A percentile compares a stretch with the other conserved stretches of the same genome.
phyloP scores from a whole-genome alignment of 2,329 filamentous ascomycete genomes.

The Fusarium metavorans region DNA sequence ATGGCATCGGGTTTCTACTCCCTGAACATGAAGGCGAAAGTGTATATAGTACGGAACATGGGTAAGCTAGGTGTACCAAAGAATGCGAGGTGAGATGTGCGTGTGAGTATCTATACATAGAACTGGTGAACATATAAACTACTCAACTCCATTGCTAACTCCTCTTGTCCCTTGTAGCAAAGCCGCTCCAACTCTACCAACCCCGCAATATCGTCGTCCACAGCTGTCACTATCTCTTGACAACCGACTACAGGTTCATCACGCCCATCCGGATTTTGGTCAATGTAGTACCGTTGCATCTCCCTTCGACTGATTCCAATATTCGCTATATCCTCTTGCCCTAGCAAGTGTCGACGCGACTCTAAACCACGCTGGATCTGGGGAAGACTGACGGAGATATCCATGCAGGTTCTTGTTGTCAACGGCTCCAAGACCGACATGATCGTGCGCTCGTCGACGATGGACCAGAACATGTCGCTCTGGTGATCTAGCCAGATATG shows the following conservation, averaged over 20 bases:
- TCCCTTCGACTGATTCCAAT: not conserved
- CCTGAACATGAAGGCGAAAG: not conserved
- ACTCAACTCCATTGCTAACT: not conserved
- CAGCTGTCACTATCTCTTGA: not conserved
- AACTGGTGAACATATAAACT: not conserved
- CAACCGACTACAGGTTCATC: not conserved
- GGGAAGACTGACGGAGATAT: not conserved
- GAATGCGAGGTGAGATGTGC: not conserved
- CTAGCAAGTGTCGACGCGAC: not conserved
- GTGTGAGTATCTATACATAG: not conserved
- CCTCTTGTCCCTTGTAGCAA: not conserved
- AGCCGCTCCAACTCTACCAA: not conserved
- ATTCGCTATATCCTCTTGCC: not conserved
- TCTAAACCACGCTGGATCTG: not conserved
- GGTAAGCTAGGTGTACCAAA: not conserved
- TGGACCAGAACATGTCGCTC: not conserved
- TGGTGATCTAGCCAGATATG: not conserved
- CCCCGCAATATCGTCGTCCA: not conserved
- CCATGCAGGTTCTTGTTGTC: not conserved
- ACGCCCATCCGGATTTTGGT: not conserved
- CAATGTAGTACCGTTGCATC: not conserved
- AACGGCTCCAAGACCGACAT: not conserved
- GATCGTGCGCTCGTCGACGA: not conserved
- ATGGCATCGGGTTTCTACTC: not conserved
- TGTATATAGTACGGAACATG: not conserved